phyloP scores from a whole-genome alignment of 1,284 basidiomycete genomes.

The Ganoderma lucidum region DNA sequence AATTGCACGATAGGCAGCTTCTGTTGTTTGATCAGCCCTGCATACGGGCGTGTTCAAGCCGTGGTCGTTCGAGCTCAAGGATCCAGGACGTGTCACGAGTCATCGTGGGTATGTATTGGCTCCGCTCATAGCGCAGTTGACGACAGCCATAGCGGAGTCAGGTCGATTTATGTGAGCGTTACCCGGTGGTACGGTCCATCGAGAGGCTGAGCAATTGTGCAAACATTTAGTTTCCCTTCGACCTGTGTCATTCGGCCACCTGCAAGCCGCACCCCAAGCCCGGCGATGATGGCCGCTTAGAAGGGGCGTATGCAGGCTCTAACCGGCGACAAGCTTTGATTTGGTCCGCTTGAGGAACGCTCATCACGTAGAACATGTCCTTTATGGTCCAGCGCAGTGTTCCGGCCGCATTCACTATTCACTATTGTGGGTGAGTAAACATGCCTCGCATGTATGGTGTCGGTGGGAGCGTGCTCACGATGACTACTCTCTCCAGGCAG shows the following conservation, averaged over 20 bases:
- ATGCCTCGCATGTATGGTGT: background rate
- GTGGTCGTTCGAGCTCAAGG: too few species aligned
- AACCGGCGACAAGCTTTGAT: background rate
- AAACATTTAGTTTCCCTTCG: background rate
- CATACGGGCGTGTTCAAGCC: too few species aligned
- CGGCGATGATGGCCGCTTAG: background rate
- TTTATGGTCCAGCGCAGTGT: background rate
- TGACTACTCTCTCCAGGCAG: background rate
- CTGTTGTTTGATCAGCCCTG: too few species aligned
- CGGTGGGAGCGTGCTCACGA: background rate
- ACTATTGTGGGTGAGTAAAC: background rate
- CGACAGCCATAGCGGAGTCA: too few species aligned
- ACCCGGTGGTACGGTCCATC: background rate
- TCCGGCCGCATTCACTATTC: background rate
- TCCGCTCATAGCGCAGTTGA: too few species aligned
- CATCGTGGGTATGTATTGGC: too few species aligned
- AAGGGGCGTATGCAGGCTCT: background rate
- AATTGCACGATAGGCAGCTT: background rate
- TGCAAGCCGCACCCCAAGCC: background rate
- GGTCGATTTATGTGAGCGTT: background rate
- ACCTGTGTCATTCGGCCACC: background rate
- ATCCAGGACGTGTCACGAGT: too few species aligned
- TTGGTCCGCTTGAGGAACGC: background rate
- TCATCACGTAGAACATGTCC: background rate
- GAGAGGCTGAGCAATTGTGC: background rate